Conservation (phyloP, 306 rosid species). For the Sophora flavescens region DNA sequence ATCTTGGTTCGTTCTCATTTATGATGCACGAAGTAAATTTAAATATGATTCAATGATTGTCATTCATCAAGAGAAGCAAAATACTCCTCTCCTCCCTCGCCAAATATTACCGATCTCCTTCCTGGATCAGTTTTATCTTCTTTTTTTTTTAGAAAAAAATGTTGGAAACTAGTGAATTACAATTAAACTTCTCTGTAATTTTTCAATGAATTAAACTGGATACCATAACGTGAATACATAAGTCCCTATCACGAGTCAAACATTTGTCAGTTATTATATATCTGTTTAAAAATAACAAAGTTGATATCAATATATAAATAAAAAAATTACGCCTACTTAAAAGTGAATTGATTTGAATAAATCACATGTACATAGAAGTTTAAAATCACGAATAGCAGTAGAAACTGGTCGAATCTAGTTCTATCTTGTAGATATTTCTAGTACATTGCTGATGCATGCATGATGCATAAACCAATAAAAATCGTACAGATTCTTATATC, state of each 20-base stretch:
- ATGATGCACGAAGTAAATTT: conserved; percentile 6
- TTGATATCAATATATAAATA: too few species aligned
- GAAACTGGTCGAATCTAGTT: neutral
- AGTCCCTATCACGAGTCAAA: neutral
- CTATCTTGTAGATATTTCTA: neutral
- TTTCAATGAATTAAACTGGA: neutral
- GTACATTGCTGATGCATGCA: conserved; percentile 46
- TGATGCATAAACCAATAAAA: conserved; percentile 31
- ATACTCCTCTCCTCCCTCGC: neutral
- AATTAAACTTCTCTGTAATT: neutral
- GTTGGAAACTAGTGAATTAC: neutral
- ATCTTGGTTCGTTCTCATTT: conserved; percentile 20
- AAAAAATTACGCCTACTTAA: neutral
- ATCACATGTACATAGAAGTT: neutral
- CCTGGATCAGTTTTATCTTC: too few species aligned
- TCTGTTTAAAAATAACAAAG: neutral
- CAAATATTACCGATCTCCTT: too few species aligned
- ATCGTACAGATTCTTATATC: conserved; percentile 25
- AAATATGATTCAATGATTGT: neutral
- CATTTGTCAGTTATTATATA: conserved; percentile 6
- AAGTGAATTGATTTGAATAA: neutral
- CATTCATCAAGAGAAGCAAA: conserved; percentile 15
- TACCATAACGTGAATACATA: conserved; percentile 1
- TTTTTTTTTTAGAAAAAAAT: too few species aligned
- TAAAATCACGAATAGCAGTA: neutral